Evolutionary conservation across 345 rosid genomes (phyloP), one percentile per base, ranked within the genome.

Genomic region (Erucastrum elatum): DNA sequence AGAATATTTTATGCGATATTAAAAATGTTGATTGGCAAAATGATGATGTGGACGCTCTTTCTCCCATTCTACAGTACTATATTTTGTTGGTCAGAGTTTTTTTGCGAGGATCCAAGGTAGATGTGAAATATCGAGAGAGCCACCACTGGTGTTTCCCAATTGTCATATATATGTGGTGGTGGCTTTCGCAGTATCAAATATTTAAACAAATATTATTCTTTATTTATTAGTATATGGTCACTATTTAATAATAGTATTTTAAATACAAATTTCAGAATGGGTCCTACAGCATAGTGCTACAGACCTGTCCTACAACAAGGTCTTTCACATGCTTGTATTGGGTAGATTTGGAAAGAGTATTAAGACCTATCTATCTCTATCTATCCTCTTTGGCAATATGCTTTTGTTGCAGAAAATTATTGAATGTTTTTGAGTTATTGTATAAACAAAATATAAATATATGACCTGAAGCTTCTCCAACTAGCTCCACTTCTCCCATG

Each of bases 401-500:
- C 80, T 76, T 81, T 70, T 75, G 46, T 76, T 81, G 73, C 77
- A 75, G 64, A 33, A 75, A 75, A 76, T 81, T 64, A 70, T 76
- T 75, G 72, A 63, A 68, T 53, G 66, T 39, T 10, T 39, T 60
- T 3, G 37, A 5, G 33, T 15, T 71, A 35, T 27, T 39, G n/a
- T 46, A 51, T 16, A 75, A 35, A 59, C 4, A 63, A 63, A 51
- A 75, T 58, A 71, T 41, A 82, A 66, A 55, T 67, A 77, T 74
- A 84, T 81, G 70, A 64, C 87, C 87, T 86, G 91, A 86, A 89
- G 85, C 93, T 85, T 88, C 93, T 86, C 85, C 94, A 91, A 75
- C 89, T 88, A 86, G 96, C 86, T 75, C 80, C 68, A 66, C 89
- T 88, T 89, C 74, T 88, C 87, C 92, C 96, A 91, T 91, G 92